phyloP scores from a whole-genome alignment of 202 grass and related monocot species.

The Dendrocalamus latiflorus region DNA sequence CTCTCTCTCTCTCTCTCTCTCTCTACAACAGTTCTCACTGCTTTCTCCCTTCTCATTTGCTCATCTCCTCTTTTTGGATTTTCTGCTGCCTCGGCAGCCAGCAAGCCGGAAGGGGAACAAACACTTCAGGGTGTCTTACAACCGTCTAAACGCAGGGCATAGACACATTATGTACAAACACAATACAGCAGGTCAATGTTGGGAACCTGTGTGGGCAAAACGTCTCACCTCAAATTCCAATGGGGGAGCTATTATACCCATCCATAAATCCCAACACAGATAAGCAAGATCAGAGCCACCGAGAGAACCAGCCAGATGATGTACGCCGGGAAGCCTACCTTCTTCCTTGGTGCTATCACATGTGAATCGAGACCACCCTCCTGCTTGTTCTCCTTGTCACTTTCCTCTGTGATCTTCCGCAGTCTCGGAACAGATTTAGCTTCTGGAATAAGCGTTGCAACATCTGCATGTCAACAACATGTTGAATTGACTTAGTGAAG shows the following conservation, averaged over 20 bases:
- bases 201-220: neutral
- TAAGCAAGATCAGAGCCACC: too few species aligned
- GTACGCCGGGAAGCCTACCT: too few species aligned
- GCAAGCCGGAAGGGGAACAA: neutral
- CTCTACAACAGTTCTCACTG: neutral
- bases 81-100: neutral
- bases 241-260: neutral
- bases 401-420: constrained; percentile 33
- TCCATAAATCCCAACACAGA: too few species aligned
- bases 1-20: too few species aligned
- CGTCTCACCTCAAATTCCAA: neutral
- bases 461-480: constrained; percentile 26
- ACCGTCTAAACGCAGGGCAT: too few species aligned
- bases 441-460: constrained; percentile 7
- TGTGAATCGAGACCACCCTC: too few species aligned
- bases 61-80: constrained; percentile 5
- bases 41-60: constrained; percentile 12
- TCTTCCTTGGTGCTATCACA: too few species aligned
- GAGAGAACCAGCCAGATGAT: too few species aligned
- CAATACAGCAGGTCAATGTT: neutral
- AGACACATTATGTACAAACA: too few species aligned
- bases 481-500: neutral
- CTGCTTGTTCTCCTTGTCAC: too few species aligned
- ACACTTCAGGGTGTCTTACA: too few species aligned
- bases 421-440: constrained; percentile 33